Percentiles rank a stretch among this genome's conserved stretches.
Conservation (phyloP, 2,329 filamentous ascomycete genomes). For the Colletotrichum tanaceti region DNA sequence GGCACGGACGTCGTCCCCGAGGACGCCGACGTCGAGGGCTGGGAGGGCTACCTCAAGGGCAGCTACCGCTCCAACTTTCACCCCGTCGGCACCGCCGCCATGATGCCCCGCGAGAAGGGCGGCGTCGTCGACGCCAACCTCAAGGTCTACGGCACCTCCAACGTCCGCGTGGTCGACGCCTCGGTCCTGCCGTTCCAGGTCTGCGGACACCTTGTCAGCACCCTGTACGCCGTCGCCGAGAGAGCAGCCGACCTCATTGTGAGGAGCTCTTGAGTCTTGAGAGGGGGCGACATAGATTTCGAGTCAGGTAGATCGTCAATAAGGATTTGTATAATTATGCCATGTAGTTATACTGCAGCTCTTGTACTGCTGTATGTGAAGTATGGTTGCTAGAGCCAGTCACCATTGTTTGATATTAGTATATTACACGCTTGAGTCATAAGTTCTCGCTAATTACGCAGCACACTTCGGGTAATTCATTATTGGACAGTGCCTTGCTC, state of each 20-base stretch:
- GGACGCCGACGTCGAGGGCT: constrained; percentile 46
- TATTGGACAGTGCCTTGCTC: too few relatives aligned
- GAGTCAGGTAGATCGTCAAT: too few relatives aligned
- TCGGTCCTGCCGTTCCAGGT: constrained; percentile 61
- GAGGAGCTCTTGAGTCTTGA: not conserved
- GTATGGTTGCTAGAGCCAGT: too few relatives aligned
- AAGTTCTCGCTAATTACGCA: too few relatives aligned
- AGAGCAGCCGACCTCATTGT: constrained; percentile 52
- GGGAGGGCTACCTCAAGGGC: constrained; percentile 27
- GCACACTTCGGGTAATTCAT: too few relatives aligned
- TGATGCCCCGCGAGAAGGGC: constrained; percentile 61
- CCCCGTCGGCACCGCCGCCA: constrained; percentile 60
- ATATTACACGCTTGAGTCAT: not conserved
- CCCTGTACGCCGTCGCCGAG: constrained; percentile 65
- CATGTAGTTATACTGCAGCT: not conserved
- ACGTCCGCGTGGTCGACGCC: constrained; percentile 62
- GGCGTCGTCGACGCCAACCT: constrained; percentile 61
- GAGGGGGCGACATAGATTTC: too few relatives aligned
- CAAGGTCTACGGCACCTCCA: constrained; percentile 62
- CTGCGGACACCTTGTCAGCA: constrained; percentile 62
- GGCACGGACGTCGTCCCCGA: constrained; percentile 44
- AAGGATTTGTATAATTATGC: not conserved
- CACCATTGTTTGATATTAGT: too few relatives aligned
- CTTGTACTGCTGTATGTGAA: not conserved
- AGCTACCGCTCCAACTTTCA: constrained; percentile 53